Base-by-base conservation (phyloP, 352 stramenopile species). In the Plasmopara muralis region DNA sequence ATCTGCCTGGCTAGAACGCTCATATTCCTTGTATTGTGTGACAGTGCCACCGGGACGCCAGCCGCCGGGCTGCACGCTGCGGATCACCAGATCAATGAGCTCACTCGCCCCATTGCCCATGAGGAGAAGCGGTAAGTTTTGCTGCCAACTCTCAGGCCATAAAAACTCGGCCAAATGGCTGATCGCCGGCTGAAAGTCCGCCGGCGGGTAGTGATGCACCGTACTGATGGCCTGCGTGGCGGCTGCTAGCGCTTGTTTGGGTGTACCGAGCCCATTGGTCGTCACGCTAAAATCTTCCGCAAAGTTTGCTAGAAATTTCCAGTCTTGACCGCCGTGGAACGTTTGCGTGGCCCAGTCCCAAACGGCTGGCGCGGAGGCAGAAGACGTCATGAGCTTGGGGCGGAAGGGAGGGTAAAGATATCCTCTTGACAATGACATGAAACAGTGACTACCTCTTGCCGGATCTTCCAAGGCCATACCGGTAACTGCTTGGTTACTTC, bases 321-420 rank as follows among this genome's bases (percentile, higher is more conserved):
- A 96, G 69, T 96, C 86, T 66, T 96, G 86, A 25, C 86, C 86
- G 53, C 86, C 86, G 57, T 96, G 86, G 70, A 94, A 96, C 2
- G 86, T 95, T 78, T 96, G 86, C 53, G 86, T 96, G 20, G 56
- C 50, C 18, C 82, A 66, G 66, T 92, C 82, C 82, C 82, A 92
- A 20, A 89, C 78, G n/a, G 62, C 49, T 5, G 50, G 20, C 1
- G 50, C 29, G 7, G 45, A 37, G 15, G 57, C 50, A 12, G 53
- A 54, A 16, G 57, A 55, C 8, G 49, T 51, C 57, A 51, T 54
- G 9, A 20, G 20, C 42, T 45, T 33, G 31, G 6, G 6, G 9
- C 30, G 9, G 30, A 34, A 9, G 5, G 30, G 9, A 9, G 7
- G 10, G 1, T 37, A 40, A 52, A 35, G 25, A 47, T 47, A 15